Base-by-base conservation (phyloP, 75 land plant species). In the Isoetes taiwanensis region DNA sequence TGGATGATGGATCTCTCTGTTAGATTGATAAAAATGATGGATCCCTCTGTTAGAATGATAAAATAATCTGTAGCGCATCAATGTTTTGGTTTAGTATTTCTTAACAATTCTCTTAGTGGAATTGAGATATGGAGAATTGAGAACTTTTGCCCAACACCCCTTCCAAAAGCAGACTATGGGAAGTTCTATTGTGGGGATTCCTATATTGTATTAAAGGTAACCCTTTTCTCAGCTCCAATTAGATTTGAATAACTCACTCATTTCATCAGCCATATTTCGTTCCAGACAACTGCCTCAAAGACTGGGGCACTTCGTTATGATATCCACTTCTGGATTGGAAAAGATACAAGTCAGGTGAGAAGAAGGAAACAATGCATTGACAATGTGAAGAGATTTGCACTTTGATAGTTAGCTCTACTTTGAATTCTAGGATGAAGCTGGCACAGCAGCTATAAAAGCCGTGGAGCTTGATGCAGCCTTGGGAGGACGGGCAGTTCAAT, bases 71-170 rank as follows among this genome's bases (percentile, higher is more conserved):
- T n/a, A n/a, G n/a, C n/a, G n/a, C n/a, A n/a, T n/a, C n/a, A 9
- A 37, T 37, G 11, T 37, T 37, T 14, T 37, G 14, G 9, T 37
- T 37, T 37, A 14, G 38, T 37, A 37, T 37, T 37, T 37, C 11
- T 9, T 37, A 14, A 37, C 14, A 37, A 9, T 14, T 37, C 14
- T 9, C 54, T 3, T 41, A 85, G 85, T 56, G 91, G 91, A 40
- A 76, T 81, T 52, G 91, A 86, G 43, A 86, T 86, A 1, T 86
- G 91, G 91, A 54, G 91, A 32, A 86, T 86, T 52, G 91, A 86
- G 59, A 64, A 82, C 64, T 86, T 86, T 62, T 72, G 74, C 34
- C 86, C 91, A 24, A 83, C 77, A 62, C 78, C 76, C 28, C 28
- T 82, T 58, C 80, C 82, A 56, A 82, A 79, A 40, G 63, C 78